Conservation (phyloP, 441 rosid genomes). For the Eruca vesicaria region DNA sequence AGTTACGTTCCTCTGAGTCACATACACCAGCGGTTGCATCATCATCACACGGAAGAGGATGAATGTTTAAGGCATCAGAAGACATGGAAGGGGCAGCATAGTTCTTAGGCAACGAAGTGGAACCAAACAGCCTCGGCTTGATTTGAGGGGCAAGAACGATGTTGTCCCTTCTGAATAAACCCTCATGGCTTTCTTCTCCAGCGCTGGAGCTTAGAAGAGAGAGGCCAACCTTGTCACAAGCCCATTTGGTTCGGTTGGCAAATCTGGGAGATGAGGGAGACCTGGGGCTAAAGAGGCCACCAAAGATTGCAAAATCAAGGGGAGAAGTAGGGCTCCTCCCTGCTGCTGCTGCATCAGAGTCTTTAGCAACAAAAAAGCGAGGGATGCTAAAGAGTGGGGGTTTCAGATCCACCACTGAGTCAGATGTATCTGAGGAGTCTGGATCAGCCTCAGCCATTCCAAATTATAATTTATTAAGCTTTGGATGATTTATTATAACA, state of each 20-base stretch:
- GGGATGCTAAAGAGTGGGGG: conserved; percentile 12
- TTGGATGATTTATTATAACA: background rate
- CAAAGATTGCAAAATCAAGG: conserved; percentile 46
- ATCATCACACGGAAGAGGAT: background rate
- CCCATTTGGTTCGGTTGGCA: conserved; percentile 38
- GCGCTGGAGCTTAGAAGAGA: conserved; percentile 48
- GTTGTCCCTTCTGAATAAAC: conserved; percentile 44
- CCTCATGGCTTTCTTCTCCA: conserved; percentile 11
- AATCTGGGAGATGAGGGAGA: conserved; percentile 28
- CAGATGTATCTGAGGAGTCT: conserved; percentile 13
- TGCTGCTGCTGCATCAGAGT: conserved; percentile 22
- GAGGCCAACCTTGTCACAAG: conserved; percentile 55
- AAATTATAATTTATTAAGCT: background rate
- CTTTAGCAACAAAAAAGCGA: conserved; percentile 38
- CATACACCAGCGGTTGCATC: background rate
- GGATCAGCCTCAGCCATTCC: conserved; percentile 29
- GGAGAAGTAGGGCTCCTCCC: conserved; percentile 56
- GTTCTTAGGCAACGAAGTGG: conserved; percentile 49
- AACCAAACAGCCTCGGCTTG: conserved; percentile 33
- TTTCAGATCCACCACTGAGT: conserved; percentile 1
- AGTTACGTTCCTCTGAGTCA: background rate
- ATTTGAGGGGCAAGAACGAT: conserved; percentile 57
- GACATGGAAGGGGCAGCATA: conserved; percentile 33
- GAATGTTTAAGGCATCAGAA: conserved; percentile 18
- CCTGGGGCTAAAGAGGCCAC: conserved; percentile 44